Evolutionary conservation across 2,329 filamentous ascomycete species (phyloP).

Genomic region (Aspergillus tamarii): DNA sequence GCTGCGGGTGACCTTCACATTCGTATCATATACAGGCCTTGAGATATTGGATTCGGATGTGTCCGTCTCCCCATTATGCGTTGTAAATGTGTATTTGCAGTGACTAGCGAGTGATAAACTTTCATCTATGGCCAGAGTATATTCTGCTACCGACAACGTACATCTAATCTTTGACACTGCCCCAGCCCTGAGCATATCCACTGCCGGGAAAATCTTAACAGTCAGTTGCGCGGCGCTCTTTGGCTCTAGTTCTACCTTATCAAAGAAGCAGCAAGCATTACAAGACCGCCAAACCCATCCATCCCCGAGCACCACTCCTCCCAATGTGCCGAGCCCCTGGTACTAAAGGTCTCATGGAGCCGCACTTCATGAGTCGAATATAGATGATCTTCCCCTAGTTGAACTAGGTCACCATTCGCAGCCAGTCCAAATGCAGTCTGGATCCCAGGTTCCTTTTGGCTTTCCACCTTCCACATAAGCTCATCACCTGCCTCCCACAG

Average conservation of each 20-base stretch:
- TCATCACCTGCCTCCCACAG: conserved; percentile 50
- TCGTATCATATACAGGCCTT: background rate
- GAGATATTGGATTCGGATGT: background rate
- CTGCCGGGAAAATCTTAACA: background rate
- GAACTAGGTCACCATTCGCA: background rate
- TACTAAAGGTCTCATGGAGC: too few species aligned
- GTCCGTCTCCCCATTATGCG: background rate
- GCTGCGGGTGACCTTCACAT: background rate
- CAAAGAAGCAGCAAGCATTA: conserved; percentile 50
- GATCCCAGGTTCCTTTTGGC: conserved; percentile 23
- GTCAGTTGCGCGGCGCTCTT: too few species aligned
- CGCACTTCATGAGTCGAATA: conserved; percentile 3
- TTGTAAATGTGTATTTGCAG: background rate
- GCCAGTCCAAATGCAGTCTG: conserved; percentile 1
- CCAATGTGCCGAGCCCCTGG: conserved; percentile 33
- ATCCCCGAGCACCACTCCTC: conserved; percentile 52
- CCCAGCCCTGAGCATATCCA: background rate
- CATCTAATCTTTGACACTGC: background rate
- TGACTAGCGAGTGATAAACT: background rate
- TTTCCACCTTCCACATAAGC: conserved; percentile 39
- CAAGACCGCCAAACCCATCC: conserved; percentile 49
- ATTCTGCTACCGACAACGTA: background rate
- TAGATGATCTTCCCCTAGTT: background rate
- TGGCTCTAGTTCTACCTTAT: background rate
- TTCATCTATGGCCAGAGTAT: background rate